Conservation (phyloP, 495 filamentous ascomycete genomes). For the Hypoxylon perforatum region DNA sequence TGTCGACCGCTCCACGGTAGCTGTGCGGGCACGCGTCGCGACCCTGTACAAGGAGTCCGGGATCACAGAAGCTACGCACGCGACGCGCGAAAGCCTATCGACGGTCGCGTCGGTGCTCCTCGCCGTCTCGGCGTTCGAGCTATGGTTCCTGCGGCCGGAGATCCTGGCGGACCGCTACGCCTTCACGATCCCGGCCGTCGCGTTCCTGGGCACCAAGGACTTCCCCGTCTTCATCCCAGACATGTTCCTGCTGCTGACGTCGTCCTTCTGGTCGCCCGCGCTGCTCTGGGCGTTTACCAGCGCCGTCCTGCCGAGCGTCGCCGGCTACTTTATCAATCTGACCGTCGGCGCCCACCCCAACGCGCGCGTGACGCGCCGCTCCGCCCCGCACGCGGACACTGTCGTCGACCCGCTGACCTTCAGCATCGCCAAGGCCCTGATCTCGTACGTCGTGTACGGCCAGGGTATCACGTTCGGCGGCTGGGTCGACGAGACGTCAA, state of each 20-base stretch:
- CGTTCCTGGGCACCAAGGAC: slow-evolving; percentile 59
- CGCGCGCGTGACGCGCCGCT: slow-evolving; percentile 45
- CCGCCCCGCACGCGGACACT: slow-evolving; percentile 52
- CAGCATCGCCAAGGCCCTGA: slow-evolving; percentile 84
- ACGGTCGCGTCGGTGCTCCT: slow-evolving; percentile 74
- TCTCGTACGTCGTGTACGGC: slow-evolving; percentile 81
- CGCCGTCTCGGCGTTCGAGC: slow-evolving; percentile 72
- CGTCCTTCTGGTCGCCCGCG: slow-evolving; percentile 84
- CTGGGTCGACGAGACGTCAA: slow-evolving; percentile 64
- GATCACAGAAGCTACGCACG: slow-evolving; percentile 65
- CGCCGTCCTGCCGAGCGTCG: slow-evolving; percentile 72
- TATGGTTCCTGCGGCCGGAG: slow-evolving; percentile 66
- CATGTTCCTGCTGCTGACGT: slow-evolving; percentile 80
- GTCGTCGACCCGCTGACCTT: slow-evolving; percentile 87
- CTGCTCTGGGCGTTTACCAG: slow-evolving; percentile 81
- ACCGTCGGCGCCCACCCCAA: slow-evolving; percentile 55
- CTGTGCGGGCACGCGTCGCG: slow-evolving; percentile 65
- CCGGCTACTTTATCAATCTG: slow-evolving; percentile 90
- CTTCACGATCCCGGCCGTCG: slow-evolving; percentile 73
- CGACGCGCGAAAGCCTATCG: slow-evolving; percentile 72
- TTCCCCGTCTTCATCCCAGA: slow-evolving; percentile 77
- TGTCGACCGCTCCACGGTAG: slow-evolving; percentile 78
- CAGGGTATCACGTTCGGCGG: slow-evolving; percentile 74
- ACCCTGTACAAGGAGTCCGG: slow-evolving; percentile 61
- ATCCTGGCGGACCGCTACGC: slow-evolving; percentile 76